These are phyloP conservation scores for Skeletonema tropicum DNA, from an alignment of 108 stramenopile species.

Conservation along the genomic window DNA sequence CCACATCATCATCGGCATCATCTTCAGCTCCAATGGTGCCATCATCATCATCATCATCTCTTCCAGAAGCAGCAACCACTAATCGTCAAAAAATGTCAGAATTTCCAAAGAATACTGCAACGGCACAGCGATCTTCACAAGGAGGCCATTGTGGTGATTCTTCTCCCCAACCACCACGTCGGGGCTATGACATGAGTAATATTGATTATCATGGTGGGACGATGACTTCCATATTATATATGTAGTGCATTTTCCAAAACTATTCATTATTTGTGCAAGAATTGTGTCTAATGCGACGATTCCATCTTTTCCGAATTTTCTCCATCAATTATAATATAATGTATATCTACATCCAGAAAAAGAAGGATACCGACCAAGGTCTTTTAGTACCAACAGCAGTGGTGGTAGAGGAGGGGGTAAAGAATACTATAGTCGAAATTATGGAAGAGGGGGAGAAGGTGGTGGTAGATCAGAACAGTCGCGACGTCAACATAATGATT, in stretches of 20 bases:
- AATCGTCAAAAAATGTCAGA: neutral
- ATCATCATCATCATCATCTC: neutral
- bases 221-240: neutral
- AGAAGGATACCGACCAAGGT: neutral
- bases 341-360: neutral
- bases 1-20: neutral
- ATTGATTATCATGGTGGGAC: neutral
- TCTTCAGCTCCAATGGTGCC: neutral
- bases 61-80: neutral
- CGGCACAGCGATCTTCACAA: neutral
- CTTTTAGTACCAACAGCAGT: neutral
- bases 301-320: neutral
- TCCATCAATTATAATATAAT: neutral
- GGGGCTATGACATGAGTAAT: neutral
- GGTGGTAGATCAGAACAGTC: neutral
- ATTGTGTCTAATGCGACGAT: neutral
- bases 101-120: neutral
- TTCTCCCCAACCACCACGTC: neutral
- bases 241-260: neutral
- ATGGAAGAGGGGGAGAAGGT: constrained; percentile 16
- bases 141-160: neutral
- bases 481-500: neutral
- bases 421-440: neutral
- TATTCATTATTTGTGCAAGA: neutral
- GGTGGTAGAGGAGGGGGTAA: neutral